Base-by-base conservation (phyloP, 768 basidiomycete genomes). In the Pleurotus pulmonarius region DNA sequence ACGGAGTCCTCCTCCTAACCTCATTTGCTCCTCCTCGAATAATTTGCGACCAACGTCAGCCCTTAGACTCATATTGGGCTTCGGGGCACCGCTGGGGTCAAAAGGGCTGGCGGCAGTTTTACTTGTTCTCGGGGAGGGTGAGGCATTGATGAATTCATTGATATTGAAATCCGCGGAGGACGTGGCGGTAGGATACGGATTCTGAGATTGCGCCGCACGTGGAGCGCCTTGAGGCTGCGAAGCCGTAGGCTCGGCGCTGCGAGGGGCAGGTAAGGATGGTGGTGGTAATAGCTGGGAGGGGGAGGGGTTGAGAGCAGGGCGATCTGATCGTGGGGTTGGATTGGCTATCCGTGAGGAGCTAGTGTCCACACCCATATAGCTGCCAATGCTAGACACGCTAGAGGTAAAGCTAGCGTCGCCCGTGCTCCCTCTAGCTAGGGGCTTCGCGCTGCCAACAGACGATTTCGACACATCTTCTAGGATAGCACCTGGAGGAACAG, bases 91-190 rank as follows among this genome's bases (percentile, higher is more conserved):
- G 26, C 16, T 24, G 9, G 41, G 22, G 56, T 49, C 45, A 46
- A 68, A 65, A 29, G 63, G 72, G 8, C 64, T 64, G 46, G 69
- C 63, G 1, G 66, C 56, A 40, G 51, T 53, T 39, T 53, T 53
- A 12, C 69, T 71, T 13, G 76, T 68, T 11, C 77, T 73, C 4
- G 85, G 83, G 3, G 85, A 84, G 12, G 86, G 86, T 22, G 87
- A 88, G 38, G 85, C 84, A 61, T 90, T 83, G 64, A 89, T 82
- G 65, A 83, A 90, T 56, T 90, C 88, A 60, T 79, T 80, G 57
- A 88, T 74, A 66, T 88, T 86, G 70, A 90, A 88, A 13, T 80
- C 69, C 62, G 69, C 61, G 60, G 61, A 67, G 38, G 68, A 66
- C 46, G 60, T 70, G 24, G 73, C 73, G 2, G 73, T 73, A 5